Base-by-base conservation (phyloP, 2,329 filamentous ascomycete genomes). In the Ceratocystis destructans region DNA sequence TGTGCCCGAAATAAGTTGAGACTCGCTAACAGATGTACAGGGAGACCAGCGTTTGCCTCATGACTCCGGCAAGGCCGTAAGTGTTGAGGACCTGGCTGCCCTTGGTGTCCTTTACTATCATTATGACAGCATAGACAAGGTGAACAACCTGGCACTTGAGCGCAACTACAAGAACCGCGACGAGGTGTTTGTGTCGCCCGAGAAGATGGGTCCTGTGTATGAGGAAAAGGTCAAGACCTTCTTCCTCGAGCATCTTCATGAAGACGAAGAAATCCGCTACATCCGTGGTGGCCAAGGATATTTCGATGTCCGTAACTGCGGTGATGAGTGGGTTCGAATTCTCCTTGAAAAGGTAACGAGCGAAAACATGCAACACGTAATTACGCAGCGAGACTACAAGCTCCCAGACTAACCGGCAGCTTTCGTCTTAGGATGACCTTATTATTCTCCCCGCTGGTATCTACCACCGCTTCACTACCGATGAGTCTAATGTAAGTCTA, bases 221-320 rank as follows among this genome's bases (percentile, higher is more conserved):
- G 93, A 99, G 77, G 84, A 88, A 69, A 97, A 97, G 77, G 90
- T 99, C 69, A 92, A 90, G 79, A 84, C 77, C 70, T 99, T 99
- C 79, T 99, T 97, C 79, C 76, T 88, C 72, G 94, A 99, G 80
- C 94, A 99, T 75, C 76, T 99, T 72, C 94, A 99, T 74, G 94
- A 99, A 79, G 94, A 99, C 71, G 94, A 99, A 78, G 94, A 99
- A 81, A 99, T 99, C 70, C 82, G 94, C 61, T 99, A 96, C 73
- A 92, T 99, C 70, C 81, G 90, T 41, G 92, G 87, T 69, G 94
- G 94, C 0, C 83, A 84, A 66, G 94, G 94, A 0, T 99, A 88
- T 76, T 99, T 99, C 74, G 94, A 99, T 76, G 92, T 99, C 2
- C 81, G 94, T 62, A 87, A 85, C 72, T 80, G 88, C 75, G 83